A percentile compares a stretch with the other conserved stretches of the same genome.
Evolutionary conservation across 1,139 yeast species (phyloP).

Genomic region (Protomyces macrosporus): DNA sequence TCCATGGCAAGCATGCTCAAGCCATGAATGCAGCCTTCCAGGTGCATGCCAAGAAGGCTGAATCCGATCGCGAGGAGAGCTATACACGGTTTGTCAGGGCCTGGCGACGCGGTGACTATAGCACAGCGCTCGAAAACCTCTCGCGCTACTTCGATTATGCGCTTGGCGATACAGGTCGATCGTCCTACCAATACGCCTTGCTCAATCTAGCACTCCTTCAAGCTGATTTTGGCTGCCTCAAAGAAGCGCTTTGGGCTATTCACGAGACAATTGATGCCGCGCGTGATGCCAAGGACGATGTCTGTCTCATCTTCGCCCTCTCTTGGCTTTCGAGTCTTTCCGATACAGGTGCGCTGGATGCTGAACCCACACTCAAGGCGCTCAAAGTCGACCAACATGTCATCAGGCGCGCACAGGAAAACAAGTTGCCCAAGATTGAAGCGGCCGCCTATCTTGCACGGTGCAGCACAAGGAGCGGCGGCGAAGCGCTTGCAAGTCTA

Average conservation of each 20-base stretch:
- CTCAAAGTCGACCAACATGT: conserved; percentile 36
- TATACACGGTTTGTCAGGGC: conserved; percentile 45
- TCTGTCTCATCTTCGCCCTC: conserved; percentile 67
- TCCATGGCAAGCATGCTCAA: background rate
- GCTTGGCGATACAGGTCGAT: conserved; percentile 49
- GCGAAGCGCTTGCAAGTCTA: background rate
- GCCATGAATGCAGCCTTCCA: background rate
- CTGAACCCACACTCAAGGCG: conserved; percentile 43
- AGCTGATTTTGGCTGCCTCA: conserved; percentile 67
- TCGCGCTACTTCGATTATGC: conserved; percentile 84
- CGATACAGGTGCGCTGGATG: conserved; percentile 57
- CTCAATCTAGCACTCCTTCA: conserved; percentile 73
- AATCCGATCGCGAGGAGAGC: background rate
- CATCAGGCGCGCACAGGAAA: conserved; percentile 21
- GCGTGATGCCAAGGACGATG: conserved; percentile 71
- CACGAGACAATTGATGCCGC: conserved; percentile 88
- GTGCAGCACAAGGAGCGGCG: background rate
- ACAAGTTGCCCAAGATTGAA: background rate
- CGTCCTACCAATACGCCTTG: conserved; percentile 75
- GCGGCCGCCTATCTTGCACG: background rate
- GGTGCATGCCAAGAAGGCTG: background rate
- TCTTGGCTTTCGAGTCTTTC: conserved; percentile 69
- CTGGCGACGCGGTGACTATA: conserved; percentile 60
- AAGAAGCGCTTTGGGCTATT: conserved; percentile 62
- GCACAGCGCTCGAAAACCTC: conserved; percentile 63